Evolutionary conservation across 148 eudicot genomes (phyloP).

Genomic region (Silene conica): DNA sequence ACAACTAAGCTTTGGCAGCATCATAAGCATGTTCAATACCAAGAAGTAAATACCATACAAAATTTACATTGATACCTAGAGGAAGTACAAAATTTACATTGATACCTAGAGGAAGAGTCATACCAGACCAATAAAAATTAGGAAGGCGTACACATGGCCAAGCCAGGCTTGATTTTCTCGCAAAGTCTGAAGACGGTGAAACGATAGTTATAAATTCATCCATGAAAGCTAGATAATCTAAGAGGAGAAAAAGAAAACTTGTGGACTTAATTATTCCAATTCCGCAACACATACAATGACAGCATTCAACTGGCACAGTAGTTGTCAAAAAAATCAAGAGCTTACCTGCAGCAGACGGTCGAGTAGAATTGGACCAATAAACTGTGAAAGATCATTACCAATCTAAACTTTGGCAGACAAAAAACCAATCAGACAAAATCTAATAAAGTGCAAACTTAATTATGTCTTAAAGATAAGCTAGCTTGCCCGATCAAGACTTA

Average conservation of each 20-base stretch:
- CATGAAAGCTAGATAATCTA: not conserved
- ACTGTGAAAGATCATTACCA: conserved; percentile 59
- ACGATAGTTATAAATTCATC: not conserved
- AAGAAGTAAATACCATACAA: not conserved
- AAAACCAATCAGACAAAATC: not conserved
- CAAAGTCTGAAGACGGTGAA: conserved; percentile 10
- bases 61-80: too few species aligned
- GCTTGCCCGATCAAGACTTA: too few species aligned
- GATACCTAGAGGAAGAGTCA: conserved; percentile 3
- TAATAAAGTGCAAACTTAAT: not conserved
- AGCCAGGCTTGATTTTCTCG: conserved; percentile 20
- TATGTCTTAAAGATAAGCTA: too few species aligned
- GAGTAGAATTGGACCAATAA: conserved; percentile 49
- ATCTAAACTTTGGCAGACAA: conserved; percentile 34
- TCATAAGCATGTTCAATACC: not conserved
- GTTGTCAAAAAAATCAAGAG: not conserved
- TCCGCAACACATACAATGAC: not conserved
- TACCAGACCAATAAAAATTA: conserved; percentile 17
- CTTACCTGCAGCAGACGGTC: conserved; percentile 46
- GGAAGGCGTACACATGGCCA: conserved; percentile 19
- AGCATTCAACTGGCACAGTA: not conserved
- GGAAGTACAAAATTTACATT: not conserved
- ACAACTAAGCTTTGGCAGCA: too few species aligned
- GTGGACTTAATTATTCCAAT: not conserved
- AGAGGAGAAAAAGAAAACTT: not conserved